Conservation (phyloP, 768 basidiomycete species). For the Clathrus columnatus region DNA sequence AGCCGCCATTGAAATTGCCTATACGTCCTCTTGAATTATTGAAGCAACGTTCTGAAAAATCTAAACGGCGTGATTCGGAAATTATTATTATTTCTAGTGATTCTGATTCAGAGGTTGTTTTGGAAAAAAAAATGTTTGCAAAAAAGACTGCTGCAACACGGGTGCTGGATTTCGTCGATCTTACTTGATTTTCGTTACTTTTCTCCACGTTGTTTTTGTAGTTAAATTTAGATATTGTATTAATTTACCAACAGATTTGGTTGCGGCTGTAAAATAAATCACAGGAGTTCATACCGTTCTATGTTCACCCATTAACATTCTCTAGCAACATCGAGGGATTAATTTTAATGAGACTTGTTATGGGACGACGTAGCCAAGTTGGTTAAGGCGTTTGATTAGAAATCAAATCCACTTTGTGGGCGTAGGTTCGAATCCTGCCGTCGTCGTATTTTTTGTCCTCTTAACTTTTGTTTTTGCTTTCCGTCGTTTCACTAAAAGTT, state of each 20-base stretch:
- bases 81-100: constrained; percentile 12
- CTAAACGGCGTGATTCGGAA: background rate
- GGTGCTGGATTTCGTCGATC: constrained; percentile 5
- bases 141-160: background rate
- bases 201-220: background rate
- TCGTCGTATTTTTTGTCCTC: constrained; percentile 8
- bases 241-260: background rate
- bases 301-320: too few species aligned
- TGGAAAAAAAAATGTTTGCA: background rate
- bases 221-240: background rate
- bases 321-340: too few species aligned
- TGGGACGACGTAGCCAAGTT: constrained; percentile 12
- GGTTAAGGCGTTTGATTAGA: constrained; percentile 14
- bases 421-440: constrained; percentile 14
- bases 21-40: background rate
- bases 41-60: background rate
- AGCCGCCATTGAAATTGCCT: background rate
- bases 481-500: too few species aligned
- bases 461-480: too few species aligned
- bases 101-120: background rate
- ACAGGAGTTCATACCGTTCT: too few species aligned
- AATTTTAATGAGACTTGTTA: too few species aligned
- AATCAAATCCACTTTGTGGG: constrained; percentile 11
- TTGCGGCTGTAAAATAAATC: too few species aligned
- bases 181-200: constrained; percentile 1